These are phyloP conservation scores for Irpex sp. DNA, from an alignment of 1,284 basidiomycete species.

Conservation along the genomic window DNA sequence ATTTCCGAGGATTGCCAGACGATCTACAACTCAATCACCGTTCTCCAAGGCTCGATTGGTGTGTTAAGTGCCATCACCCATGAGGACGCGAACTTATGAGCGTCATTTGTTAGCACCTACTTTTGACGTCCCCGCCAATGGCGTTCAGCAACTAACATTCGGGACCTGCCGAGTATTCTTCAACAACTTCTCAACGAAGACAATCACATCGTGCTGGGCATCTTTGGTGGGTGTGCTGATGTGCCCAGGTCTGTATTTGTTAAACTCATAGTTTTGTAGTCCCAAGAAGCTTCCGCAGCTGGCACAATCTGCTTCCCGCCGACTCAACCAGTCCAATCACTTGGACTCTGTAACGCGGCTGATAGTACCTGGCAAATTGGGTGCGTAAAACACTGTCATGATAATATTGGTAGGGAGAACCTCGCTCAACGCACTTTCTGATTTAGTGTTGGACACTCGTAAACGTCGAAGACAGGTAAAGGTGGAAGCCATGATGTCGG, in stretches of 20 bases:
- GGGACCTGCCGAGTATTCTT: conserved; percentile 24
- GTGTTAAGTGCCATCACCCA: background rate
- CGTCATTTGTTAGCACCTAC: conserved; percentile 12
- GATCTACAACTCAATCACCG: conserved; percentile 19
- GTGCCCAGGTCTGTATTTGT: background rate
- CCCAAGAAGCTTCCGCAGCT: conserved; percentile 15
- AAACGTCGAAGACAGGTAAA: background rate
- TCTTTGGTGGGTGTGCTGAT: conserved; percentile 13
- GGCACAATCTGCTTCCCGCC: conserved; percentile 21
- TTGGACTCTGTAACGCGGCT: conserved; percentile 16
- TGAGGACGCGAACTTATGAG: background rate
- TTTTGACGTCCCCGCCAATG: conserved; percentile 17
- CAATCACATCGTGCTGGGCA: conserved; percentile 19
- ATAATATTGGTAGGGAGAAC: too few relatives aligned
- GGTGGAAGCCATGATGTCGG: too few relatives aligned
- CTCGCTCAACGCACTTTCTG: background rate
- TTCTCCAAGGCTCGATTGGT: conserved; percentile 19
- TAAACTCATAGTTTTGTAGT: conserved; percentile 9
- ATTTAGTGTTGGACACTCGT: conserved; percentile 4
- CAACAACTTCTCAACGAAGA: conserved; percentile 17
- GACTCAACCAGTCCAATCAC: conserved; percentile 19
- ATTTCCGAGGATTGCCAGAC: conserved; percentile 17
- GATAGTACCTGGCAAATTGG: conserved; percentile 18
- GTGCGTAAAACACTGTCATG: conserved; percentile 11
- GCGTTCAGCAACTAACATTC: conserved; percentile 21